Evolutionary conservation across 2,329 filamentous ascomycete genomes (phyloP), one percentile per base, ranked within the genome.

Genomic region (Colletotrichum salicis): DNA sequence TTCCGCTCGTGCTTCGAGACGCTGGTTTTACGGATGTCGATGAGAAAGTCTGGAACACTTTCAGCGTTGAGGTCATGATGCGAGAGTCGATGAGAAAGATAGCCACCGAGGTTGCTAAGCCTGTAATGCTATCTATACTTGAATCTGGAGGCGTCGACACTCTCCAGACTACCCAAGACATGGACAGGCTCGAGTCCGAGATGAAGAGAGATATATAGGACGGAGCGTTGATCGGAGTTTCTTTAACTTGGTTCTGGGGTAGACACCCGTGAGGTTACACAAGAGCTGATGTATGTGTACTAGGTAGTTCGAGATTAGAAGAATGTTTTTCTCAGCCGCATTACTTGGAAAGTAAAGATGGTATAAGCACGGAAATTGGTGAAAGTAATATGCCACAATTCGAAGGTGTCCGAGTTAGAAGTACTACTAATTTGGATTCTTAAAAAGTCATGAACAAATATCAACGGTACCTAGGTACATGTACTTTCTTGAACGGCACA

Each of bases 11-110:
- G 1, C 24, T 70, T 11, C 7, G 56, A 45, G 52, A 65, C 12
- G 19, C 24, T 3, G 67, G 67, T 10, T 69, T 65, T 2, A n/a
- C 27, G 19, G 62, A 60, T 15, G 27, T 70, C 1, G 56, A 66
- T 15, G 35, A 60, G 13, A 70, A 66, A 55, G n/a, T 41, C 1
- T 70, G 52, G 55, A 65, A 66, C 56, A 66, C 55, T 2, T 66
- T 65, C 13, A 24, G 54, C 13, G n/a, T 45, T 19, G 57, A 48
- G 24, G 67, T 48, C n/a, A 55, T 65, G 55, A 22, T 70, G 19
- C 55, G n/a, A 6, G 55, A 58, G 12, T 31, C 61, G n/a, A 66
- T 70, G 61, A 35, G 4, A 4, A 58, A 56, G 27, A 54, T 65
- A 15, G 35, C 62, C 31, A 54, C 27, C 6, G 33, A 70, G 54